Evolutionary conservation across 257 asterid genomes (phyloP).

Genomic region (Nicotiana sylvestris): DNA sequence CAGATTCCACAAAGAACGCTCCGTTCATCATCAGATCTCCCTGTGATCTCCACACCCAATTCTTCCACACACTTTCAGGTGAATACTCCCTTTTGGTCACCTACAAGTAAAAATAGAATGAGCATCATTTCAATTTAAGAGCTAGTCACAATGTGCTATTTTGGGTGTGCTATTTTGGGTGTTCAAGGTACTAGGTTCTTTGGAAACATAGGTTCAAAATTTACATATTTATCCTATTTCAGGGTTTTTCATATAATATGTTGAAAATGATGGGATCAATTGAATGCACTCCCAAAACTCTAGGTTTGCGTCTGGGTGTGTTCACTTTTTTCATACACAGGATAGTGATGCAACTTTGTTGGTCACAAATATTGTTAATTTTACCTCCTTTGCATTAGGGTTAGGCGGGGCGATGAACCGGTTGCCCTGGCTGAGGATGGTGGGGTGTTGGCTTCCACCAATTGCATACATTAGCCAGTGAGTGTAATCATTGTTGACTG

Average conservation of each 20-base stretch:
- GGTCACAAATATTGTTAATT: not conserved
- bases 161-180: not conserved
- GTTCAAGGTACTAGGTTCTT: too few species aligned
- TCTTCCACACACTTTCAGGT: conserved; percentile 54
- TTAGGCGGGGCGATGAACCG: conserved; percentile 47
- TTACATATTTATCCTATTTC: too few species aligned
- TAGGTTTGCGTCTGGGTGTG: not conserved
- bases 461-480: conserved; percentile 39
- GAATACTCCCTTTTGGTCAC: conserved; percentile 72
- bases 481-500: conserved; percentile 31
- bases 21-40: conserved; percentile 66
- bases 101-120: conserved; percentile 21
- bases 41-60: conserved; percentile 78
- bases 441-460: conserved; percentile 34
- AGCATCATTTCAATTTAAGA: not conserved
- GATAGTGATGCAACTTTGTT: not conserved
- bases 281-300: too few species aligned
- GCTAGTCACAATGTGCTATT: not conserved
- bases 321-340: not conserved
- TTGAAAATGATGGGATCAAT: too few species aligned
- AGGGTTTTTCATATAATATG: too few species aligned
- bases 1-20: conserved; percentile 72
- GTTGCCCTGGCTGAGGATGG: conserved; percentile 37
- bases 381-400: conserved; percentile 56
- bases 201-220: too few species aligned